Percentiles rank a stretch among this genome's conserved stretches.
Evolutionary conservation across 1,139 yeast genomes (phyloP).

Genomic region (Suhomyces wounanorum): DNA sequence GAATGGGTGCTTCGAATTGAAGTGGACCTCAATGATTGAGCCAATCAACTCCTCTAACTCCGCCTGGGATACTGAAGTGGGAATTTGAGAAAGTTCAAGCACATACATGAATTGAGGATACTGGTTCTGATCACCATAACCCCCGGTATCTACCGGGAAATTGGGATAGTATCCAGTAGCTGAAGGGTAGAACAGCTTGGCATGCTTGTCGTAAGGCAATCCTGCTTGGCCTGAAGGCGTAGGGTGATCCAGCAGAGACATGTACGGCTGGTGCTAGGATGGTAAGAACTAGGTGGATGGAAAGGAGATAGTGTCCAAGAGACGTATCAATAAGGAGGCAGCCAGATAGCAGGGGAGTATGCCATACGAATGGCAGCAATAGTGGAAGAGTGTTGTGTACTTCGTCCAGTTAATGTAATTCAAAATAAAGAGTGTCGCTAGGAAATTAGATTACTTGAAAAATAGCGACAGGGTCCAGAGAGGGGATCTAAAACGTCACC

Average conservation of each 20-base stretch:
- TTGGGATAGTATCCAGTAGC: not conserved
- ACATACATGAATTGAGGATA: not conserved
- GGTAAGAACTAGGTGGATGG: not conserved
- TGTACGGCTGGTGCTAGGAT: conserved; percentile 3
- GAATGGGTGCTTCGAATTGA: conserved; percentile 7
- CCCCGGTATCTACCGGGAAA: not conserved
- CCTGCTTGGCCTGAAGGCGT: conserved; percentile 1
- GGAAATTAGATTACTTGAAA: conserved; percentile 1
- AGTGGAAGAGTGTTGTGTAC: not conserved
- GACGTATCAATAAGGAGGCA: not conserved
- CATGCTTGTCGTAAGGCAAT: conserved; percentile 25
- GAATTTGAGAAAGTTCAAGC: conserved; percentile 12
- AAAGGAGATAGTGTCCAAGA: not conserved
- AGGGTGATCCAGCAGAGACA: conserved; percentile 4
- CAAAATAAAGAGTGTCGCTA: not conserved
- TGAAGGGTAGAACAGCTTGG: not conserved
- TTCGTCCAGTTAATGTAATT: not conserved
- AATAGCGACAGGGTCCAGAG: conserved; percentile 6
- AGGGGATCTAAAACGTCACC: conserved; percentile 4
- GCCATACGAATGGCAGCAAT: not conserved
- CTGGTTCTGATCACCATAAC: not conserved
- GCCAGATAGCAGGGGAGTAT: not conserved
- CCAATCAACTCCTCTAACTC: conserved; percentile 20
- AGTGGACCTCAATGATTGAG: conserved; percentile 19
- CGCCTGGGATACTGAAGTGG: conserved; percentile 13